These are phyloP conservation scores for Phytophthora cactorum DNA, from an alignment of 352 stramenopile species.

Conservation along the genomic window DNA sequence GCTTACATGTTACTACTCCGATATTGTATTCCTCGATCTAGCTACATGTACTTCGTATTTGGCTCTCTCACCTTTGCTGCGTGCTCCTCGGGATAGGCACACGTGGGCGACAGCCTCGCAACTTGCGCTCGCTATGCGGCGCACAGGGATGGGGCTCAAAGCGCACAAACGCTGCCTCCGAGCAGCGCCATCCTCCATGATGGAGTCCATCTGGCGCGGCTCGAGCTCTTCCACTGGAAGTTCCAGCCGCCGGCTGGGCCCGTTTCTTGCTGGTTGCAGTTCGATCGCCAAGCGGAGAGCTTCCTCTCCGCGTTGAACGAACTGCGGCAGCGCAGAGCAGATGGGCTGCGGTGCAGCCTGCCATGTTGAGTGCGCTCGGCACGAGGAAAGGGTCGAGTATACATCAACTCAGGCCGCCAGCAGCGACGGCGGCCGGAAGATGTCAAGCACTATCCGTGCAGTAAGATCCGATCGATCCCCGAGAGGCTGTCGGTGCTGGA, in stretches of 20 bases:
- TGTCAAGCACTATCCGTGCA: constrained; percentile 32
- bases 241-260: constrained; percentile 12
- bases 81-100: constrained; percentile 26
- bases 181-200: constrained; percentile 17
- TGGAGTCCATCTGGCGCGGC: constrained; percentile 16
- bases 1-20: neutral
- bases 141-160: constrained; percentile 36
- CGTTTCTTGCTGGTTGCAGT: constrained; percentile 40
- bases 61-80: neutral
- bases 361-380: constrained; percentile 15
- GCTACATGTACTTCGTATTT: neutral
- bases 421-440: constrained; percentile 13
- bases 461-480: constrained; percentile 21
- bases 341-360: neutral
- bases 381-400: constrained; percentile 6
- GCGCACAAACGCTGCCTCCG: constrained; percentile 15
- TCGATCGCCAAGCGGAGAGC: constrained; percentile 6
- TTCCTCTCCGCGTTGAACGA: neutral
- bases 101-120: constrained; percentile 32
- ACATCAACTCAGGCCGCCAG: constrained; percentile 2
- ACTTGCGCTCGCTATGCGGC: constrained; percentile 15
- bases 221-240: neutral
- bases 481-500: constrained; percentile 12
- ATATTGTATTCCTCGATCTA: neutral
- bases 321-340: neutral